phyloP scores from a whole-genome alignment of 176 grass and related monocot genomes.

The Canna indica region DNA sequence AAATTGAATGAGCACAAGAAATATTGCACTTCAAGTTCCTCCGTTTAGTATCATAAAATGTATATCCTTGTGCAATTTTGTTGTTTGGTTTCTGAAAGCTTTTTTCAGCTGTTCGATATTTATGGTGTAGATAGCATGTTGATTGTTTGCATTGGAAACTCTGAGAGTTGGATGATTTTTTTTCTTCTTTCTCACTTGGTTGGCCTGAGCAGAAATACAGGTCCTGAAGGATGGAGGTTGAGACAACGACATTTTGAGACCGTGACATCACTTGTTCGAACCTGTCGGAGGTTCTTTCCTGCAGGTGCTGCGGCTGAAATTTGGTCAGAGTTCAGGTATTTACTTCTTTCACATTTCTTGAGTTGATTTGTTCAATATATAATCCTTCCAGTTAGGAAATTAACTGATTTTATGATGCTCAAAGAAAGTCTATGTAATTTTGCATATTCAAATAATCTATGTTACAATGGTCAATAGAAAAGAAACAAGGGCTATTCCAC shows the following conservation, averaged over 20 bases:
- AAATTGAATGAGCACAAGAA: background rate
- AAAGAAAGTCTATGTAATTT: background rate
- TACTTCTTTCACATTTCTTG: background rate
- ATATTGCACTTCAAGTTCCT: background rate
- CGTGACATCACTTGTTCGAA: slow-evolving; percentile 55
- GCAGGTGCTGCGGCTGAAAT: slow-evolving; percentile 77
- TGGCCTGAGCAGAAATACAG: slow-evolving; percentile 61
- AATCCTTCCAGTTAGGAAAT: background rate
- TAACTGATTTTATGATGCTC: background rate
- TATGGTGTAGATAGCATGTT: background rate
- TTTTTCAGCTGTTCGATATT: background rate
- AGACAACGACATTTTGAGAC: slow-evolving; percentile 74
- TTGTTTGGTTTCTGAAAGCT: background rate
- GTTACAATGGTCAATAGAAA: background rate
- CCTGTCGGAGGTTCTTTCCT: slow-evolving; percentile 74
- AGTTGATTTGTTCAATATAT: background rate
- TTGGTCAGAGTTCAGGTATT: slow-evolving; percentile 87
- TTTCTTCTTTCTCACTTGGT: background rate
- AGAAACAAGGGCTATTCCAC: background rate
- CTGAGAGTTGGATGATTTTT: background rate
- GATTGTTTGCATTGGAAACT: background rate
- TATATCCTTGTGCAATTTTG: background rate
- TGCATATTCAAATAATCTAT: background rate
- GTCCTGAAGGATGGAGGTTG: slow-evolving; percentile 95
- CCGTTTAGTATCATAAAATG: background rate